Evolutionary conservation across 2,329 filamentous ascomycete species (phyloP), one percentile per base, ranked within the genome.

Genomic region (Colletotrichum caudatum): DNA sequence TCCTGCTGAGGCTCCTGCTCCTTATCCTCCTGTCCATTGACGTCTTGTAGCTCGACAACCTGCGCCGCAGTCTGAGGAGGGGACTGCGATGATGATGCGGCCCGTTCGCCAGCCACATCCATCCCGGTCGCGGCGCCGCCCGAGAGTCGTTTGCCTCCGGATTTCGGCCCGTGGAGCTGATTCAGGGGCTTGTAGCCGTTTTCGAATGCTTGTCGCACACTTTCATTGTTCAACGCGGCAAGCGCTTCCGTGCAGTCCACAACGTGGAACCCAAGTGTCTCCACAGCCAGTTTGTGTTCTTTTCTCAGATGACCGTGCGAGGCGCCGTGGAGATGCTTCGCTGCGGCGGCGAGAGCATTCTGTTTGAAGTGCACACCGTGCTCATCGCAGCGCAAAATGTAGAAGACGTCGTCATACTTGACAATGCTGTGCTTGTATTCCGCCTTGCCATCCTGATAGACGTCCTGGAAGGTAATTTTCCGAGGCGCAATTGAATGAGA

Each of bases 381-480:
- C 44, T 75, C 64, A 18, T 74, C 72, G 59, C 75, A 76, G 23
- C 60, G 72, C 8, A 76, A 53, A n/a, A 76, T 74, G 41, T 74
- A 76, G 46, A 66, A 76, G 1, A 73, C n/a, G 5, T 62, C 70
- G 9, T 72, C 63, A 20, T 46, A 74, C 23, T 71, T 63, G 11
- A 75, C 39, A 29, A 76, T 76, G 5, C 56, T 61, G 44, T 75
- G 73, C 71, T 74, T 75, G 37, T 73, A 67, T 26, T 73, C 48
- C 5, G 75, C 71, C 6, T 74, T 69, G 5, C 75, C 75, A 18
- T 69, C 61, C 41, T 75, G 75, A 20, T 74, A 74, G 5, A 76
- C 73, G 16, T 76, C 74, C 11, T 75, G 53, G 14, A 74, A 76
- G 1, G 54, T 66, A 48, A 76, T 70, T 3, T 33, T 78, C 5